A percentile compares a stretch with the other conserved stretches of the same genome.
Conservation (phyloP, 345 rosid species). For the Passiflora organensis region DNA sequence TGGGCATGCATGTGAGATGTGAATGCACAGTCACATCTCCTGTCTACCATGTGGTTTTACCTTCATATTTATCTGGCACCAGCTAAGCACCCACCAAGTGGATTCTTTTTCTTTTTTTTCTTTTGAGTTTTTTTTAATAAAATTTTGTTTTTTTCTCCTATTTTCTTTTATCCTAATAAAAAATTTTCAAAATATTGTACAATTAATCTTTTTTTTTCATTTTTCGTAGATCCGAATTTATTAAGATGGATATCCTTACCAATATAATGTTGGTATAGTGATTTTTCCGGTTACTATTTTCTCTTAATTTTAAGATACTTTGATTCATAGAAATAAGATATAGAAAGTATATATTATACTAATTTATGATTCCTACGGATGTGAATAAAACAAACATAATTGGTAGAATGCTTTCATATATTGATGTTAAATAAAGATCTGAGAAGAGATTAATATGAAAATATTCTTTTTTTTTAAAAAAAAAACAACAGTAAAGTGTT, state of each 20-base stretch:
- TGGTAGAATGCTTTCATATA: no score
- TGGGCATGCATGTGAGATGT: constrained; percentile 42
- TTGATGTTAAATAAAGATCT: no score
- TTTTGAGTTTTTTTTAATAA: background rate
- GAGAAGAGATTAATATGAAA: no score
- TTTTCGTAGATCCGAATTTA: no score
- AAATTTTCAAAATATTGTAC: background rate
- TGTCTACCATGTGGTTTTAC: constrained; percentile 60
- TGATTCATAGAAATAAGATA: background rate
- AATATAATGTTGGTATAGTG: background rate
- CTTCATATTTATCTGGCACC: constrained; percentile 53
- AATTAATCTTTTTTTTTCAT: no score
- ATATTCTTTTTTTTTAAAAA: no score
- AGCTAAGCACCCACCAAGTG: constrained; percentile 50
- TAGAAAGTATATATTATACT: no score
- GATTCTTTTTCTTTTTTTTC: constrained; percentile 3
- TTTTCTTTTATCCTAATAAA: background rate
- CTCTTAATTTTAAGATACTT: background rate
- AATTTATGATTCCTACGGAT: no score
- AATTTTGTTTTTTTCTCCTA: background rate
- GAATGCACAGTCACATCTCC: constrained; percentile 36
- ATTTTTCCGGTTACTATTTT: background rate
- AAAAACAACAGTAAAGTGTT: no score
- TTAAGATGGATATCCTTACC: no score
- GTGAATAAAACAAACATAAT: no score